These are phyloP conservation scores for Colletotrichum gloeosporioides DNA, from an alignment of 2,329 filamentous ascomycete species.

Conservation along the genomic window DNA sequence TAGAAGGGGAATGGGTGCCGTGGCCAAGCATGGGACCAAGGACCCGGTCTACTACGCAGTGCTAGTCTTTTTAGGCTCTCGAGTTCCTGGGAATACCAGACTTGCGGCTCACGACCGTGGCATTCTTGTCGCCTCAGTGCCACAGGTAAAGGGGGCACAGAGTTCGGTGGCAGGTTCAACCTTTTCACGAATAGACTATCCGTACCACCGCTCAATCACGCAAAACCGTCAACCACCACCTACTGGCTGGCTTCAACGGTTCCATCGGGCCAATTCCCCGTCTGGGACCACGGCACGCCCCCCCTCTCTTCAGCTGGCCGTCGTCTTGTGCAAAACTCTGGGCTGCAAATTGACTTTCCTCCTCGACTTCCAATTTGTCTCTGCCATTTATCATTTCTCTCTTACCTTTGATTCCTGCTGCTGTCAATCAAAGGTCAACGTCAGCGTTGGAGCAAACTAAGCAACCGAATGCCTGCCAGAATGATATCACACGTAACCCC, in stretches of 20 bases:
- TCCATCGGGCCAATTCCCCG: neutral
- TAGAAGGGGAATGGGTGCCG: neutral
- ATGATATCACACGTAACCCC: conserved; percentile 6
- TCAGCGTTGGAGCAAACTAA: neutral
- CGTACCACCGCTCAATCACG: neutral
- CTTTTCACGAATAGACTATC: neutral
- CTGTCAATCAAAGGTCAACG: neutral
- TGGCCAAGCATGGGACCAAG: neutral
- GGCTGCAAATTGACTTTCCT: neutral
- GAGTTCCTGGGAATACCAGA: neutral
- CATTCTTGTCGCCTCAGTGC: neutral
- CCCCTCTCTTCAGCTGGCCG: neutral
- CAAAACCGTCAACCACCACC: neutral
- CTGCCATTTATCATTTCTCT: neutral
- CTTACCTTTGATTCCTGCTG: neutral
- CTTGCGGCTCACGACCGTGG: neutral
- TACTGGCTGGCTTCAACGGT: neutral
- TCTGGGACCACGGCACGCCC: neutral
- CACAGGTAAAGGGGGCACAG: neutral
- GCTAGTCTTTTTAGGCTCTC: neutral
- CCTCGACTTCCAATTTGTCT: neutral
- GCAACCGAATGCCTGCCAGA: neutral
- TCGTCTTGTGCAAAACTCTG: neutral
- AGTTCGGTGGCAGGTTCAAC: neutral
- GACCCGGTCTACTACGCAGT: neutral